Conservation (phyloP, 345 rosid genomes). For the Eucalyptus regnans region DNA sequence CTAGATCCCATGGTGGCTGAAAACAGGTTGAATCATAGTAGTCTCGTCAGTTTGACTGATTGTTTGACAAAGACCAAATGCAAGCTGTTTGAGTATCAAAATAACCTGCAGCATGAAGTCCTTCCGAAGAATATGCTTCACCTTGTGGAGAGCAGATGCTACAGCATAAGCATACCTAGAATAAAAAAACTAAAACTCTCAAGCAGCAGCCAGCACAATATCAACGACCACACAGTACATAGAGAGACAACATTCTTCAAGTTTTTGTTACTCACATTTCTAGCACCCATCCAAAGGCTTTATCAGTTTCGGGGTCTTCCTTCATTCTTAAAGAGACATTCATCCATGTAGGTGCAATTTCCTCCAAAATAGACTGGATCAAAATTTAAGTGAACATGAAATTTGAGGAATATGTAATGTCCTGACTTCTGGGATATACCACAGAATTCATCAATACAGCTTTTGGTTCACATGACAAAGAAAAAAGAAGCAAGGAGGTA, state of each 20-base stretch:
- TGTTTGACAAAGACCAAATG: not conserved
- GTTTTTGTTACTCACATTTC: constrained; percentile 44
- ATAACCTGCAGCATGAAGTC: constrained; percentile 78
- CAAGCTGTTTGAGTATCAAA: not conserved
- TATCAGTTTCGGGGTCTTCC: constrained; percentile 58
- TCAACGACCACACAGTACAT: not conserved
- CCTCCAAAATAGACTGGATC: constrained; percentile 45
- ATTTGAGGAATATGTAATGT: not conserved
- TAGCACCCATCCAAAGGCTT: constrained; percentile 79
- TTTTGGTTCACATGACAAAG: not conserved
- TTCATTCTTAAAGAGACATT: constrained; percentile 70
- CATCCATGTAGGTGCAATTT: constrained; percentile 72
- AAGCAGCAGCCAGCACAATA: not conserved
- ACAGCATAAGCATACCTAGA: constrained; percentile 79
- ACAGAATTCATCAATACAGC: not conserved
- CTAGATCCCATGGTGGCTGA: constrained; percentile 80
- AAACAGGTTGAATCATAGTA: not conserved
- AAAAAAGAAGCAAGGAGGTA: not conserved
- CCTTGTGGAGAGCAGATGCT: constrained; percentile 66
- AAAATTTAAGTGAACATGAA: not conserved
- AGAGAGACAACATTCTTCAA: not conserved
- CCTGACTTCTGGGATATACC: not conserved
- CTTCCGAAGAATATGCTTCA: constrained; percentile 43
- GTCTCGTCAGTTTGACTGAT: not conserved
- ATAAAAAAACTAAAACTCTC: not conserved